Conservation (phyloP, 371 early-diverging fungal species). For the Batrachochytrium dendrobatidis region DNA sequence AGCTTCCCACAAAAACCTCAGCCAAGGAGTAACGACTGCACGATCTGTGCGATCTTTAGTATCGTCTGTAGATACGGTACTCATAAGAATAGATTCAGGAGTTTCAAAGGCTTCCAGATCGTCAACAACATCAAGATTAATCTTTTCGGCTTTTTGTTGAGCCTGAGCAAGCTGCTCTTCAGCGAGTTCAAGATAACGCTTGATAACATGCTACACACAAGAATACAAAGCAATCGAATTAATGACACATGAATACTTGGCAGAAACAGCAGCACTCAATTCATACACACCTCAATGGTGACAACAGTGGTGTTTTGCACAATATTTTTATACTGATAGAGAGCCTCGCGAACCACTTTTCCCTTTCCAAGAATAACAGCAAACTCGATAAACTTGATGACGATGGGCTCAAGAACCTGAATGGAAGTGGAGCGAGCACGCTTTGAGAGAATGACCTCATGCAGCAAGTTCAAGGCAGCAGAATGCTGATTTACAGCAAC, state of each 20-base stretch:
- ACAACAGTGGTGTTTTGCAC: slow-evolving; percentile 87
- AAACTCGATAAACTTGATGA: slow-evolving; percentile 88
- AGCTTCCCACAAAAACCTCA: slow-evolving; percentile 97
- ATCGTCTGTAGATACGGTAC: slow-evolving; percentile 90
- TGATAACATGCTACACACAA: slow-evolving; percentile 57
- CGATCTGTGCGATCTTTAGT: slow-evolving; percentile 93
- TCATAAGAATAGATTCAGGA: slow-evolving; percentile 90
- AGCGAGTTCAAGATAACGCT: slow-evolving; percentile 72
- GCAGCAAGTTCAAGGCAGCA: slow-evolving; percentile 81
- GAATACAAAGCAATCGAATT: background rate
- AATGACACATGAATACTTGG: background rate
- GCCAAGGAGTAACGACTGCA: slow-evolving; percentile 95
- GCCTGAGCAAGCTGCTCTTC: slow-evolving; percentile 87
- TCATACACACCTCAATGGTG: slow-evolving; percentile 69
- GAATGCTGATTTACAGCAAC: slow-evolving; percentile 80
- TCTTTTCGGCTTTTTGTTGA: slow-evolving; percentile 85
- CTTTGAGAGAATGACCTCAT: slow-evolving; percentile 84
- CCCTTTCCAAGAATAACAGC: slow-evolving; percentile 82
- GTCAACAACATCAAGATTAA: slow-evolving; percentile 62
- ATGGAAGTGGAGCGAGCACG: slow-evolving; percentile 74
- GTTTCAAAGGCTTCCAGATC: slow-evolving; percentile 94
- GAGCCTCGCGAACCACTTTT: slow-evolving; percentile 88
- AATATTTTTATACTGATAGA: slow-evolving; percentile 94
- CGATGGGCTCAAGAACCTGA: slow-evolving; percentile 78
- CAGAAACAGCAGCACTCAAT: background rate